phyloP scores from a whole-genome alignment of 345 rosid species.

The Murraya paniculata region DNA sequence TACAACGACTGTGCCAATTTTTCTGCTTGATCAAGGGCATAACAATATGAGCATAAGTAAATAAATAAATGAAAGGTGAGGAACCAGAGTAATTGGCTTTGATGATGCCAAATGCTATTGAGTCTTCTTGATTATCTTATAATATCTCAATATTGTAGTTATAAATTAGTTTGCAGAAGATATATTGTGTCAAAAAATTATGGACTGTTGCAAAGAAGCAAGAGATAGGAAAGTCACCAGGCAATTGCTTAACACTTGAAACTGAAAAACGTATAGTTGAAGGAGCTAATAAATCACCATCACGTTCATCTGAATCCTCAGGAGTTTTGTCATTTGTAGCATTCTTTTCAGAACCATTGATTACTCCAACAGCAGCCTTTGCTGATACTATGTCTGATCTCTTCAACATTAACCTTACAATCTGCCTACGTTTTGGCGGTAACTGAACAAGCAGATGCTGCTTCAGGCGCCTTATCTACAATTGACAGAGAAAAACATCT shows the following conservation, averaged over 20 bases:
- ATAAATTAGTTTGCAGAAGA: constrained; percentile 2
- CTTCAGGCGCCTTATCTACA: constrained; percentile 92
- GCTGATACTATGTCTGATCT: constrained; percentile 71
- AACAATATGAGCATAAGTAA: background rate
- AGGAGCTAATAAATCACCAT: constrained; percentile 29
- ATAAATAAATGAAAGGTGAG: background rate
- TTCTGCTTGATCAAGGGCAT: background rate
- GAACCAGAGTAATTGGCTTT: background rate
- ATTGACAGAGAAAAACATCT: constrained; percentile 8
- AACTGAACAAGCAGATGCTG: constrained; percentile 81
- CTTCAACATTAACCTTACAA: constrained; percentile 59
- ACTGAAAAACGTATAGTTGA: background rate
- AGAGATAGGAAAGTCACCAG: background rate
- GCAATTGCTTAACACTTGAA: constrained; percentile 1
- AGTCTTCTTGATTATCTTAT: background rate
- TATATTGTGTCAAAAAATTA: constrained; percentile 16
- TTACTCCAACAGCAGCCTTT: constrained; percentile 39
- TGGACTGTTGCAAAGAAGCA: constrained; percentile 2
- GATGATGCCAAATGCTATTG: background rate
- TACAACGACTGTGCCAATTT: background rate
- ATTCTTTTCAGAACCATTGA: constrained; percentile 29
- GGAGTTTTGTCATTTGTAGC: constrained; percentile 23
- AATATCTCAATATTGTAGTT: background rate
- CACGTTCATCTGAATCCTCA: constrained; percentile 29
- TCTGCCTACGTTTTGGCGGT: constrained; percentile 92